Evolutionary conservation across 2,329 filamentous ascomycete genomes (phyloP), one percentile per base, ranked within the genome.

Genomic region (Cordyceps cateniannulata): DNA sequence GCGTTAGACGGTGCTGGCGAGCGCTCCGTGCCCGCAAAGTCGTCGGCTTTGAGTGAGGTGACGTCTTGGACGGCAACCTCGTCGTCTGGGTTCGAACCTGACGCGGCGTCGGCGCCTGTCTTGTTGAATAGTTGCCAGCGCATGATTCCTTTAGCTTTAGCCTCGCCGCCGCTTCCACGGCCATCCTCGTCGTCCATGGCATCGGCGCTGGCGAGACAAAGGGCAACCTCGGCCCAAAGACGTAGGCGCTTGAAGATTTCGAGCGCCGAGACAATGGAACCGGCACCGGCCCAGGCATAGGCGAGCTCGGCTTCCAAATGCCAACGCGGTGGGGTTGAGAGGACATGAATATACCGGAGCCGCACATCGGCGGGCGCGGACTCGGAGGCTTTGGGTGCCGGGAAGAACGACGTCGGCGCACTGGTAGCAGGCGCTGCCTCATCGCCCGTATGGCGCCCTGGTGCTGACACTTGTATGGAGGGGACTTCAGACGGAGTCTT

Each of bases 181-280:
- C 75, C 85, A 56, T 75, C 77, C 61, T 79, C 77, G 56, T 85
- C 83, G 0, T 87, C 90, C 0, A 85, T 80, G 56, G 75, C 78
- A 22, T 76, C 83, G 50, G 72, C 79, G 70, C 75, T 81, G 14
- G 91, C 93, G 68, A 91, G 88, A 72, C 95, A 99, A 1, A 99
- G 80, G 0, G 95, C 93, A 5, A 93, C 91, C 75, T 99, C 95
- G 1, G 95, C 90, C 92, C 95, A 98, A 72, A 98, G 87, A 61
- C 92, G 87, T 20, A 99, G 77, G 3, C 95, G 84, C 75, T 96
- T 93, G 75, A 98, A 99, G 63, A 99, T 98, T 63, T 97, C 95
- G 1, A 99, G 82, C 0, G 95, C 95, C 0, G 93, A 96, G 3
- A 91, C 82, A 2, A 99, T 77, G 45, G 92, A 96, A 10, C 95